Conservation (phyloP, 495 filamentous ascomycete genomes). For the Daldinia loculata region DNA sequence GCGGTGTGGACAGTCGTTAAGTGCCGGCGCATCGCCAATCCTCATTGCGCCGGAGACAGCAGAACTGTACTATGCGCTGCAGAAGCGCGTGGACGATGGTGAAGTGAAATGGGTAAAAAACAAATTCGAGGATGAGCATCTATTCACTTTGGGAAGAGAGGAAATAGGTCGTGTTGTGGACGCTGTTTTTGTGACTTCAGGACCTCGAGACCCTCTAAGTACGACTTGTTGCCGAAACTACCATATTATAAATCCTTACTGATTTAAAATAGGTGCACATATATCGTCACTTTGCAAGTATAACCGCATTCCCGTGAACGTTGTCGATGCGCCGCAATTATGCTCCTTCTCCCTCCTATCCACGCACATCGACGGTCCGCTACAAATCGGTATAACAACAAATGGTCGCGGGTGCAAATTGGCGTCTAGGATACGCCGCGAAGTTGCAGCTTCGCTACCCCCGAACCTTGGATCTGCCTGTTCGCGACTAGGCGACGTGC, state of each 20-base stretch:
- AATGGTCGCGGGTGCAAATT: constrained; percentile 96
- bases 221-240: constrained; percentile 46
- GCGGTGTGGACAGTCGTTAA: constrained; percentile 79
- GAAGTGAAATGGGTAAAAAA: constrained; percentile 76
- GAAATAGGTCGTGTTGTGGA: constrained; percentile 85
- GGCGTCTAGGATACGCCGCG: constrained; percentile 86
- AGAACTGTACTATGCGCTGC: constrained; percentile 75
- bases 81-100: constrained; percentile 75
- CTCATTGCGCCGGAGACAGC: constrained; percentile 76
- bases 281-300: constrained; percentile 80
- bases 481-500: constrained; percentile 76
- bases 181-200: constrained; percentile 86
- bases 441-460: constrained; percentile 83
- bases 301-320: constrained; percentile 90
- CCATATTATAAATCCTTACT: neutral
- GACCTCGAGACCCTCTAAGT: constrained; percentile 58
- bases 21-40: constrained; percentile 86
- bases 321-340: constrained; percentile 85
- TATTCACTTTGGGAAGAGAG: constrained; percentile 77
- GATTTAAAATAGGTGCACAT: constrained; percentile 58
- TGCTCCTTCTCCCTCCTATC: constrained; percentile 91
- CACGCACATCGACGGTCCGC: constrained; percentile 85
- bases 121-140: constrained; percentile 75
- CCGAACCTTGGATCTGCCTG: constrained; percentile 84
- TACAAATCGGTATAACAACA: constrained; percentile 96